Evolutionary conservation across 2,329 filamentous ascomycete genomes (phyloP), one percentile per base, ranked within the genome.

Genomic region (Chrysoporthe austroafricana): DNA sequence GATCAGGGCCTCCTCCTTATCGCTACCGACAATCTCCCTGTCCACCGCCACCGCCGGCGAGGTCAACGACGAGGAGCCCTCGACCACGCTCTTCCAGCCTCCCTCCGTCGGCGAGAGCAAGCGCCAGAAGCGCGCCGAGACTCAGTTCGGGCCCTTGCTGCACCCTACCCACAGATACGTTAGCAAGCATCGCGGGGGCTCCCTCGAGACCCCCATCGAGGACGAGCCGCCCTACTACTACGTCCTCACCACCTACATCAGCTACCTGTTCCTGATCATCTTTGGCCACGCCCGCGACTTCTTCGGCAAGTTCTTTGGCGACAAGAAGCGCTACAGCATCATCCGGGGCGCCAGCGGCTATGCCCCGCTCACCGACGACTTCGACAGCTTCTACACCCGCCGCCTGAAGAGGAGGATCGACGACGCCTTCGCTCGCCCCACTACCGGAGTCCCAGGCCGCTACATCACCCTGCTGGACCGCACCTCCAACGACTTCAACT

Each of bases 191-290:
- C 89, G 91, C 70, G 95, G 94, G 73, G 88, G 89, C 74, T 87
- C 90, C 50, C 91, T 98, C 68, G 89, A 90, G 58, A 88, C 93
- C 48, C 94, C 95, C 5, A 84, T 98, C 69, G 93, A 97, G 77
- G 96, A 99, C 76, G 95, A 97, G 79, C 95, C 96, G 54, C 93
- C 95, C 21, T 98, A 97, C 82, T 98, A 94, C 84, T 97, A 92
- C 81, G 88, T 99, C 75, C 87, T 99, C 73, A 98, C 96, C 46
- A 99, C 96, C 75, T 99, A 99, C 84, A 93, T 99, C 80, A 97
- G 94, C 81, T 99, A 99, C 80, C 86, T 99, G 71, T 90, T 98
- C 73, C 87, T 99, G 74, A 98, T 99, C 77, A 89, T 96, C 72
- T 94, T 97, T 72, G 96, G 96, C 66, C 96, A 99, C 77, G 89